phyloP scores from a whole-genome alignment of 2,329 filamentous ascomycete genomes.

The Colletotrichum higginsianum region DNA sequence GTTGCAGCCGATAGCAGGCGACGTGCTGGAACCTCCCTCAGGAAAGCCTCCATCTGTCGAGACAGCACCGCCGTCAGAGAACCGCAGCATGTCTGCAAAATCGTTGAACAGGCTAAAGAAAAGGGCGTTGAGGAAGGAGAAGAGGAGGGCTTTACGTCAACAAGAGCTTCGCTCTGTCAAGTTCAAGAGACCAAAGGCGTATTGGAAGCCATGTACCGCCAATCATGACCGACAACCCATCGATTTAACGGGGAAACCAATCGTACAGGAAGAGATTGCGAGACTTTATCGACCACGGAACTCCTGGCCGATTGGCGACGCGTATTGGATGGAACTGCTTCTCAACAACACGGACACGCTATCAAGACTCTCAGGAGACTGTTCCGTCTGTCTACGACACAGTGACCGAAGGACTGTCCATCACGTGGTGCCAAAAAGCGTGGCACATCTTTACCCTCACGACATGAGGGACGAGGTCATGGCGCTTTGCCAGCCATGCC shows the following conservation, averaged over 20 bases:
- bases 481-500: neutral
- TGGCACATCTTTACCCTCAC: neutral
- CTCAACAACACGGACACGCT: neutral
- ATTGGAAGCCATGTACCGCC: neutral
- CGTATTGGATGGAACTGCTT: neutral
- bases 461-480: too few relatives aligned
- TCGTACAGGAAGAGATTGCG: neutral
- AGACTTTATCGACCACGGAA: neutral
- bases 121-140: too few relatives aligned
- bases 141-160: neutral
- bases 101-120: too few relatives aligned
- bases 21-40: too few relatives aligned
- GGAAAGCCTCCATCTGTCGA: neutral
- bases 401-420: neutral
- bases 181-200: neutral
- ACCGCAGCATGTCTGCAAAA: neutral
- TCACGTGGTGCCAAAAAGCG: neutral
- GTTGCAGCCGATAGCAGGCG: neutral
- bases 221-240: neutral
- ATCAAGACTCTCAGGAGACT: neutral
- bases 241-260: neutral
- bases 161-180: neutral
- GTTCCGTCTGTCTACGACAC: neutral
- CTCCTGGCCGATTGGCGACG: neutral
- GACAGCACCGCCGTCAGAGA: neutral